These are phyloP conservation scores for Salicornia ramosissima DNA, from an alignment of 148 eudicot genomes.

Conservation along the genomic window DNA sequence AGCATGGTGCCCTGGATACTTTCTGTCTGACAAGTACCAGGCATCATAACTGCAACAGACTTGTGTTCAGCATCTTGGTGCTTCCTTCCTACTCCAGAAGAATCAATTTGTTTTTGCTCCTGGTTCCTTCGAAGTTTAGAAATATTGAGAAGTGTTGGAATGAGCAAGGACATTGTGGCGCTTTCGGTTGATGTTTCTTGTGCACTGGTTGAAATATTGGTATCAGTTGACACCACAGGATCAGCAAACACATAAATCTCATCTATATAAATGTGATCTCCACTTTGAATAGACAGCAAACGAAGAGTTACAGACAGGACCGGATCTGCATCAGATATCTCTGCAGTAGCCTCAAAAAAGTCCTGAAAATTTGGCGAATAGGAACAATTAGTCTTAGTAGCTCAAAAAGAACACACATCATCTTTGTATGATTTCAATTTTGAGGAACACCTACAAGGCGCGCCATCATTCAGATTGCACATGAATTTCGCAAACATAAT, in stretches of 20 bases:
- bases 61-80: slow-evolving; percentile 26
- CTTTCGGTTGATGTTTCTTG: slow-evolving; percentile 41
- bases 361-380: slow-evolving; percentile 43
- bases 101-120: slow-evolving; percentile 30
- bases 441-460: neutral
- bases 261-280: slow-evolving; percentile 53
- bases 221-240: slow-evolving; percentile 45
- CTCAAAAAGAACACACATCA: neutral
- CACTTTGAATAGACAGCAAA: slow-evolving; percentile 70
- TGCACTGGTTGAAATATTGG: slow-evolving; percentile 30
- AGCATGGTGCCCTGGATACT: slow-evolving; percentile 19
- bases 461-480: neutral
- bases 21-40: slow-evolving; percentile 20
- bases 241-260: slow-evolving; percentile 86
- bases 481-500: neutral
- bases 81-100: slow-evolving; percentile 23
- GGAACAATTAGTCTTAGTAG: neutral
- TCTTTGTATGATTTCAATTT: neutral
- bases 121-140: slow-evolving; percentile 48
- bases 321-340: slow-evolving; percentile 81
- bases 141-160: slow-evolving; percentile 78
- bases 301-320: slow-evolving; percentile 69
- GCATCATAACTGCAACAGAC: slow-evolving; percentile 17
- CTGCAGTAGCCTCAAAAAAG: slow-evolving; percentile 87
- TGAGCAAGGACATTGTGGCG: slow-evolving; percentile 81